Percentiles rank a stretch among this genome's conserved stretches.
These are phyloP conservation scores for Canavalia gladiata DNA, from an alignment of 306 rosid species.

Conservation along the genomic window DNA sequence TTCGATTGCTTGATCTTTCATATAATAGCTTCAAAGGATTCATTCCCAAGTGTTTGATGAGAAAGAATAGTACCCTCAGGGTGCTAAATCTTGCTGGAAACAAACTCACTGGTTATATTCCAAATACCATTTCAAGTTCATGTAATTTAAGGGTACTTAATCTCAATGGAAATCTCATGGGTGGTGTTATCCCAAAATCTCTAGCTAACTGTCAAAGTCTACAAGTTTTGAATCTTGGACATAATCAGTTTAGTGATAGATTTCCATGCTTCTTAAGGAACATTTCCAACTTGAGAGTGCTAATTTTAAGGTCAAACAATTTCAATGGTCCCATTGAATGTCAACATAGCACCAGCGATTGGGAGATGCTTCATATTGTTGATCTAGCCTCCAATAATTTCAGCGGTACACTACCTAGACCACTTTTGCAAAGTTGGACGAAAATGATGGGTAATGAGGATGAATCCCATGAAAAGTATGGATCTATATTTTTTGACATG, in stretches of 20 bases:
- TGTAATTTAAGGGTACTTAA: slow-evolving; percentile 46
- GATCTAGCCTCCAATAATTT: slow-evolving; percentile 53
- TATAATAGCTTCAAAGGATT: slow-evolving; percentile 34
- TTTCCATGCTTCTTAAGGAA: slow-evolving; percentile 49
- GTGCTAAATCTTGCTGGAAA: slow-evolving; percentile 44
- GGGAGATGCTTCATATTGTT: slow-evolving; percentile 47
- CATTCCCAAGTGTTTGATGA: slow-evolving; percentile 47
- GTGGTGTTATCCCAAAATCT: slow-evolving; percentile 49
- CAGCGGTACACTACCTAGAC: slow-evolving; percentile 39
- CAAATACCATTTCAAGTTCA: neutral
- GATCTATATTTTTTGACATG: slow-evolving; percentile 13
- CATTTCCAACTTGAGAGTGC: slow-evolving; percentile 23
- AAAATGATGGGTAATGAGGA: slow-evolving; percentile 40
- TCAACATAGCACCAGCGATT: slow-evolving; percentile 33
- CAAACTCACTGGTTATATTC: slow-evolving; percentile 36
- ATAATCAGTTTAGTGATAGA: slow-evolving; percentile 15
- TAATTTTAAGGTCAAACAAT: slow-evolving; percentile 39
- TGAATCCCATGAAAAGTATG: neutral
- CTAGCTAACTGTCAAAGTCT: slow-evolving; percentile 40
- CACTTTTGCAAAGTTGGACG: slow-evolving; percentile 39
- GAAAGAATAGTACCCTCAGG: neutral
- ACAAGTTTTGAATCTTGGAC: slow-evolving; percentile 43
- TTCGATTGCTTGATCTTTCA: slow-evolving; percentile 55
- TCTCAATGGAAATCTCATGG: slow-evolving; percentile 43
- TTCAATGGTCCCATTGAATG: slow-evolving; percentile 24